Evolutionary conservation across 1,284 basidiomycete genomes (phyloP), one percentile per base, ranked within the genome.

Genomic region (Meira miltonrushii): DNA sequence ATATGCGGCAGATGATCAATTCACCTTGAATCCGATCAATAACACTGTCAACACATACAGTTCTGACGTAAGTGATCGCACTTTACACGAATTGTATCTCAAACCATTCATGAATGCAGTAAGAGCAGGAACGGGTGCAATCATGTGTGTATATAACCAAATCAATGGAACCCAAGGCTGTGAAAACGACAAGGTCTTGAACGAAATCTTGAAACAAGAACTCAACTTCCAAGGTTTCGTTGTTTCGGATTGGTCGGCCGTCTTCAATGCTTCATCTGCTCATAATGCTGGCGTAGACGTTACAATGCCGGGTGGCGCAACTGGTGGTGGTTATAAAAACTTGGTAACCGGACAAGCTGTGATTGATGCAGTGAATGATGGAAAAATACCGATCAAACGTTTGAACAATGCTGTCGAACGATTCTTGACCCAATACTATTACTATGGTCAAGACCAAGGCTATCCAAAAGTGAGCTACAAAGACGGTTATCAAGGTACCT

Each of bases 201-300:
- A 88, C 72, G 84, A 84, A 15, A 80, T 88, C 21, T 79, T 89
- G 55, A 89, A 89, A 79, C 82, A 82, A 17, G 87, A 90, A 75
- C 82, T 85, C 58, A 87, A 86, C 2, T 92, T 90, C 82, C 86
- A 87, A 77, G 89, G 89, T 25, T 88, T 83, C 67, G 81, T 85
- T 54, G 81, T 84, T 79, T 69, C 66, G n/a, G 68, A 71, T 44
- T 74, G 66, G 66, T 44, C 43, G 17, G 43, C 43, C 3, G 43
- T 44, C 43, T 44, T 44, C 9, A 44, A 44, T 25, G 23, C 43
- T 17, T 17, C 43, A 4, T 25, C 75, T 21, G 77, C 80, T 81
- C 19, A 82, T 84, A 83, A 84, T 61, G 79, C 80, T 12, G 89
- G 89, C n/a, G 80, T 91, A 19, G 89, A 88, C 74, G 79, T 81